phyloP scores from a whole-genome alignment of 441 rosid species.

The Isatis lusitanica region DNA sequence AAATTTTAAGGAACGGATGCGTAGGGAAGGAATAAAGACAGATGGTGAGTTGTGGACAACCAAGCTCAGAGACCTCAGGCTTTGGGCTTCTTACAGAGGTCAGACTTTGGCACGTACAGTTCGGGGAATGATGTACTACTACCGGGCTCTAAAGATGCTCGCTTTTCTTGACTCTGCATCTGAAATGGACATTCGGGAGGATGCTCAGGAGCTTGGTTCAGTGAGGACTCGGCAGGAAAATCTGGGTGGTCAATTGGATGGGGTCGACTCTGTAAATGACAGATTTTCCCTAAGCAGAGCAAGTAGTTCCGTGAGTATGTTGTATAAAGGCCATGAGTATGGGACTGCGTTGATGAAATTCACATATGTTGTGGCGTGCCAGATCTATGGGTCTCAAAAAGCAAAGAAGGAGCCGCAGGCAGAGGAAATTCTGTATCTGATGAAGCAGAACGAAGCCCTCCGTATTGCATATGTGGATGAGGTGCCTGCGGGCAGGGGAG shows the following conservation, averaged over 20 bases:
- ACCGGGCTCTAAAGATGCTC: slow-evolving; percentile 72
- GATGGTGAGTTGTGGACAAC: slow-evolving; percentile 66
- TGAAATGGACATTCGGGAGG: slow-evolving; percentile 66
- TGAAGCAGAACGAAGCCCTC: slow-evolving; percentile 69
- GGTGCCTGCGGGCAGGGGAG: slow-evolving; percentile 52
- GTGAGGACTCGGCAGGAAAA: slow-evolving; percentile 45
- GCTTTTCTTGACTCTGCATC: slow-evolving; percentile 76
- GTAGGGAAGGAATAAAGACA: slow-evolving; percentile 67
- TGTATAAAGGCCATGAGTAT: slow-evolving; percentile 65
- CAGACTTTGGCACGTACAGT: slow-evolving; percentile 79
- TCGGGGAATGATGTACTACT: slow-evolving; percentile 79
- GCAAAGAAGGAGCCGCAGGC: slow-evolving; percentile 70
- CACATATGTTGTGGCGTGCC: slow-evolving; percentile 74
- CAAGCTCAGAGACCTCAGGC: slow-evolving; percentile 66
- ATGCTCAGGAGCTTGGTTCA: slow-evolving; percentile 58
- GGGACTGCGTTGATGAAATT: slow-evolving; percentile 69
- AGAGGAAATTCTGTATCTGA: slow-evolving; percentile 57
- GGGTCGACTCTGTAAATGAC: slow-evolving; percentile 43
- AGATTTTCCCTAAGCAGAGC: slow-evolving; percentile 55
- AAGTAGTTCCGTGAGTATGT: slow-evolving; percentile 49
- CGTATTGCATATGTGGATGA: slow-evolving; percentile 81
- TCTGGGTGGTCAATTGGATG: slow-evolving; percentile 42
- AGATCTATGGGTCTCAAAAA: slow-evolving; percentile 74
- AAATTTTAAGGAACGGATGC: slow-evolving; percentile 87
- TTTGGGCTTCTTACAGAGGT: slow-evolving; percentile 79